phyloP scores from a whole-genome alignment of 208 protist species.

The Strigomonas culicis region DNA sequence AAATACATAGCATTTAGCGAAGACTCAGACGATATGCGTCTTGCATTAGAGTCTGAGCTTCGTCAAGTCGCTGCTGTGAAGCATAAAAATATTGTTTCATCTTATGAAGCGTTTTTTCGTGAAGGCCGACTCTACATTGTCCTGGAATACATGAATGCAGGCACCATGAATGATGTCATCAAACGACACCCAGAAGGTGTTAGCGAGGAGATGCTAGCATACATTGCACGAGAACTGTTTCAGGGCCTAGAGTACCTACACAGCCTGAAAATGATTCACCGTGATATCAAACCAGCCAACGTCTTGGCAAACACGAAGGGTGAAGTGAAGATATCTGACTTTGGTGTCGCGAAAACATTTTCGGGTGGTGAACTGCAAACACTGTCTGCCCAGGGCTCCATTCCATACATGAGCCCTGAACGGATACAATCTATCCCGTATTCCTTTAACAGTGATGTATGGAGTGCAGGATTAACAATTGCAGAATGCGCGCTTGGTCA shows the following conservation, averaged over 20 bases:
- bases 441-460: slow-evolving; percentile 91
- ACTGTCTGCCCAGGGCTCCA: slow-evolving; percentile 86
- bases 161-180: slow-evolving; percentile 86
- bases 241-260: slow-evolving; percentile 84
- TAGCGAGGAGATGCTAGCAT: slow-evolving; percentile 74
- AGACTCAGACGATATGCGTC: slow-evolving; percentile 67
- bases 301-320: slow-evolving; percentile 95
- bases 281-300: slow-evolving; percentile 97
- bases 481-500: slow-evolving; percentile 81
- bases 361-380: slow-evolving; percentile 73
- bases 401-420: slow-evolving; percentile 94
- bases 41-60: slow-evolving; percentile 71
- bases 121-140: slow-evolving; percentile 86
- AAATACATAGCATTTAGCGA: slow-evolving; percentile 81
- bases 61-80: slow-evolving; percentile 78
- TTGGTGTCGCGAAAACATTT: slow-evolving; percentile 92
- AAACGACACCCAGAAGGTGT: slow-evolving; percentile 61
- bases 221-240: slow-evolving; percentile 83
- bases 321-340: slow-evolving; percentile 96
- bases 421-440: slow-evolving; percentile 86
- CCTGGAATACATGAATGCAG: slow-evolving; percentile 88
- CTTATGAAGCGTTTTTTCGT: slow-evolving; percentile 89
- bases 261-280: slow-evolving; percentile 88
- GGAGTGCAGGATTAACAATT: slow-evolving; percentile 89
- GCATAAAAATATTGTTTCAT: slow-evolving; percentile 87